These are phyloP conservation scores for Akanthomyces dipterigenus DNA, from an alignment of 2,329 filamentous ascomycete genomes.

Conservation along the genomic window DNA sequence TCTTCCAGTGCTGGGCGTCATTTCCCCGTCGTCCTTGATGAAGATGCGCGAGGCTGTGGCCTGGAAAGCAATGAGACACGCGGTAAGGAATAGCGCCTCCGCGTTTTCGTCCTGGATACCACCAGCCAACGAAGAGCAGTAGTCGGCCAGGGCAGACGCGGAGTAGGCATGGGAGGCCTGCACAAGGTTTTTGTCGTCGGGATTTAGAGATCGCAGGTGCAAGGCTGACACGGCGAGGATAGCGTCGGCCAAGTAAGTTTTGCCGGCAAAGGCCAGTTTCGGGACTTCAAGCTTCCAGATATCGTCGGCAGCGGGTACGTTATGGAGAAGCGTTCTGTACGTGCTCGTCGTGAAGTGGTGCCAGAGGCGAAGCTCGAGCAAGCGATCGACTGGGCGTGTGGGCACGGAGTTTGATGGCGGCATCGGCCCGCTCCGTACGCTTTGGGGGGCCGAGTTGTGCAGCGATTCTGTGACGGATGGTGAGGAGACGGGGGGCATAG, in stretches of 20 bases:
- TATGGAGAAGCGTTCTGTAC: conserved; percentile 51
- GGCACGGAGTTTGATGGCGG: conserved; percentile 13
- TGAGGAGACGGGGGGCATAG: conserved; percentile 12
- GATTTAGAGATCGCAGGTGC: conserved; percentile 50
- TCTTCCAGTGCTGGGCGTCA: conserved; percentile 25
- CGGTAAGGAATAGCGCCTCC: conserved; percentile 56
- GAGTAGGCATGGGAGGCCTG: conserved; percentile 59
- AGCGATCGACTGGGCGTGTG: conserved; percentile 22
- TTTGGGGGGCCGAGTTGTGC: conserved; percentile 2
- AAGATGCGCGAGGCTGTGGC: conserved; percentile 58
- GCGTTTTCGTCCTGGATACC: conserved; percentile 55
- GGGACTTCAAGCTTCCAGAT: conserved; percentile 57
- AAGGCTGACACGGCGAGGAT: conserved; percentile 58
- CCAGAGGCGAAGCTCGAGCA: conserved; percentile 56
- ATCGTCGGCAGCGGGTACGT: conserved; percentile 42
- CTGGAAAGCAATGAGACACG: conserved; percentile 60
- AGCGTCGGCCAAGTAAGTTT: conserved; percentile 54
- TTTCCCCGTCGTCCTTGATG: conserved; percentile 45
- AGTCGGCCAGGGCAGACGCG: conserved; percentile 55
- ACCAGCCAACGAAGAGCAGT: conserved; percentile 47
- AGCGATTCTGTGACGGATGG: conserved; percentile 16
- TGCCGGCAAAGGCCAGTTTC: conserved; percentile 52
- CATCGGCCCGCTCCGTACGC: conserved; percentile 8
- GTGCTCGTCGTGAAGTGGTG: conserved; percentile 59
- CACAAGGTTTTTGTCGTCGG: conserved; percentile 53